A percentile compares a stretch with the other conserved stretches of the same genome.
Conservation (phyloP, 2,329 filamentous ascomycete genomes). For the Sclerotinia borealis region DNA sequence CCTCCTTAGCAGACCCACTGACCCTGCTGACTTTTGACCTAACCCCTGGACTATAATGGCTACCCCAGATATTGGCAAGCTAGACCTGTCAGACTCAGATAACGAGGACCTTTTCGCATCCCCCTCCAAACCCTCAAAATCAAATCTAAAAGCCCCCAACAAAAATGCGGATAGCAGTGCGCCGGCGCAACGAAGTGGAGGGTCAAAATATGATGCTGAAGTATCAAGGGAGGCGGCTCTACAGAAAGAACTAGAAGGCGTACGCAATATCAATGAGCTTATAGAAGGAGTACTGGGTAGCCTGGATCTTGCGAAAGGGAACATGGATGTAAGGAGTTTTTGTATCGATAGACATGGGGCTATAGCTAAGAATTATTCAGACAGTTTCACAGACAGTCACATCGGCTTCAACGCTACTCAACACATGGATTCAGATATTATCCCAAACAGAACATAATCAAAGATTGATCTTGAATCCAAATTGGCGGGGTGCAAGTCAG, state of each 20-base stretch:
- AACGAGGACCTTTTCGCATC: constrained; percentile 54
- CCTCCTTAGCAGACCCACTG: neutral
- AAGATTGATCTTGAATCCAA: constrained; percentile 77
- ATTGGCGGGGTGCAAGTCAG: constrained; percentile 83
- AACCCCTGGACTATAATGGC: constrained; percentile 23
- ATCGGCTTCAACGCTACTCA: constrained; percentile 82
- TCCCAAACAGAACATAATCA: constrained; percentile 98
- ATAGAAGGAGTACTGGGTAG: constrained; percentile 74
- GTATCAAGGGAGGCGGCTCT: constrained; percentile 68
- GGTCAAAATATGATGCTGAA: constrained; percentile 54
- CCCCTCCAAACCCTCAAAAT: constrained; percentile 38
- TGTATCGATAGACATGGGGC: neutral
- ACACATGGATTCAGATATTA: constrained; percentile 93
- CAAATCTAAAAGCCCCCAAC: constrained; percentile 17
- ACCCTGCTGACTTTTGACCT: neutral
- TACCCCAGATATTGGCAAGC: constrained; percentile 44
- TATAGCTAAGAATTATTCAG: constrained; percentile 37
- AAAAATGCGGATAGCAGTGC: constrained; percentile 25
- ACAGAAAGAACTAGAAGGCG: constrained; percentile 71
- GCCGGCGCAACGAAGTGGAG: constrained; percentile 33
- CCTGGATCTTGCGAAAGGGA: constrained; percentile 64
- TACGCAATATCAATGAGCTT: constrained; percentile 80
- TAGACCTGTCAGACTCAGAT: constrained; percentile 48
- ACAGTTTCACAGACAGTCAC: constrained; percentile 80
- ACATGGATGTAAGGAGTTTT: constrained; percentile 60